Conservation (phyloP, 208 protist genomes). For the Kentomonas sorsogonicus region DNA sequence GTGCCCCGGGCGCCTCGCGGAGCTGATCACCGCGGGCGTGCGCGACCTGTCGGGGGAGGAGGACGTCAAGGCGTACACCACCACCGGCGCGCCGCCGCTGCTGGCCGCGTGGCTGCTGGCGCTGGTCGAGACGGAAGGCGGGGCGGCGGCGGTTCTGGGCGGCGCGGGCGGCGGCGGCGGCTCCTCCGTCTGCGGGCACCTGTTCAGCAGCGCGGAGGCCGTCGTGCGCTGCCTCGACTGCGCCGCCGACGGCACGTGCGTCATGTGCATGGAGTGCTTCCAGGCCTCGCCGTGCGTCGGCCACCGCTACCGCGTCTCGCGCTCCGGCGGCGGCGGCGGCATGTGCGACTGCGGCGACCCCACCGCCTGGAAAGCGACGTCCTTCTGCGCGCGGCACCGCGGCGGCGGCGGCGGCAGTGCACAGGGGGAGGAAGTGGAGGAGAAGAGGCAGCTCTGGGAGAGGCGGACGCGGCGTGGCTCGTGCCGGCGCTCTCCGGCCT, state of each 20-base stretch:
- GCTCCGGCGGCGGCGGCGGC: constrained; percentile 54
- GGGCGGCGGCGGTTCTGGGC: too few relatives aligned
- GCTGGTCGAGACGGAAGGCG: too few relatives aligned
- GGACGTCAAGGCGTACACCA: too few relatives aligned
- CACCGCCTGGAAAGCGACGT: constrained; percentile 59
- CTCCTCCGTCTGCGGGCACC: constrained; percentile 51
- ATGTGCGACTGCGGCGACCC: constrained; percentile 94
- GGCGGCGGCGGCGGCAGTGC: constrained; percentile 7
- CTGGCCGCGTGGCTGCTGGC: too few relatives aligned
- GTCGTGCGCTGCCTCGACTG: constrained; percentile 87
- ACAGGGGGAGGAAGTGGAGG: constrained; percentile 12
- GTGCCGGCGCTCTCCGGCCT: constrained; percentile 27
- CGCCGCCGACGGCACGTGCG: constrained; percentile 75
- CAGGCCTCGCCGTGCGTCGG: constrained; percentile 63
- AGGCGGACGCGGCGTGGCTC: constrained; percentile 36
- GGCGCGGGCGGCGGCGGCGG: too few relatives aligned
- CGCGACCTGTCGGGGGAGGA: too few relatives aligned
- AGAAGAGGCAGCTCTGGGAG: too few relatives aligned
- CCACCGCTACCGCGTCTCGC: constrained; percentile 65
- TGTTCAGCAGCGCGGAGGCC: constrained; percentile 44
- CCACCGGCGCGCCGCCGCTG: too few relatives aligned
- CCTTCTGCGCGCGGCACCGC: constrained; percentile 60
- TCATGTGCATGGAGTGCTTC: constrained; percentile 92
- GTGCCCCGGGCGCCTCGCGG: too few relatives aligned
- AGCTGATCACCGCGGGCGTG: too few relatives aligned